Percentiles rank a stretch among this genome's conserved stretches.
Evolutionary conservation across 1,139 yeast species (phyloP).

Genomic region (Kurtzmaniella quercitrusa): DNA sequence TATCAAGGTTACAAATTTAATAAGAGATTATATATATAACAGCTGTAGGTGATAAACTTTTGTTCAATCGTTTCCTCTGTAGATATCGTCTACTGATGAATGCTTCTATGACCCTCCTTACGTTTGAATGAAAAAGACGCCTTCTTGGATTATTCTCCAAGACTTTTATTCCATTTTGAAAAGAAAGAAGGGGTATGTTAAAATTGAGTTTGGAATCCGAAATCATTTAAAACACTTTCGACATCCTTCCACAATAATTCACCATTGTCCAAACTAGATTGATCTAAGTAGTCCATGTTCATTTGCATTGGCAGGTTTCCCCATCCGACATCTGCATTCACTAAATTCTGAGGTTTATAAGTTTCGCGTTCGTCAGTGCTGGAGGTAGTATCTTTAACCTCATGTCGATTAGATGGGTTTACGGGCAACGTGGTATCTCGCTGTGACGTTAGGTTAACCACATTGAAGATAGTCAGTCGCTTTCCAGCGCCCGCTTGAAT

Average conservation of each 20-base stretch:
- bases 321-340: slow-evolving; percentile 9
- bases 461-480: slow-evolving; percentile 38
- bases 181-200: no score
- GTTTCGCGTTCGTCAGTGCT: neutral
- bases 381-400: neutral
- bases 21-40: no score
- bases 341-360: neutral
- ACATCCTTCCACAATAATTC: slow-evolving; percentile 87
- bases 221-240: slow-evolving; percentile 88
- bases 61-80: no score
- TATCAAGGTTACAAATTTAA: no score
- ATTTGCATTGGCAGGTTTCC: slow-evolving; percentile 31
- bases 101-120: no score
- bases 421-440: neutral
- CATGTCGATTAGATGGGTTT: neutral
- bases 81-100: no score
- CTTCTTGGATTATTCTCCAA: no score
- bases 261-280: slow-evolving; percentile 38
- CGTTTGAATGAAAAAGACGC: no score
- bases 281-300: slow-evolving; percentile 29
- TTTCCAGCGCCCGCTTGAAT: slow-evolving; percentile 36
- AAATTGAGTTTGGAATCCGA: slow-evolving; percentile 66
- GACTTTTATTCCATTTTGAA: no score
- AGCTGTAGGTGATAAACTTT: no score
- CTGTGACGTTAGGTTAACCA: slow-evolving; percentile 21